Percentiles rank a stretch among this genome's conserved stretches.
These are phyloP conservation scores for Fusarium napiforme DNA, from an alignment of 2,329 filamentous ascomycete genomes.

Conservation along the genomic window DNA sequence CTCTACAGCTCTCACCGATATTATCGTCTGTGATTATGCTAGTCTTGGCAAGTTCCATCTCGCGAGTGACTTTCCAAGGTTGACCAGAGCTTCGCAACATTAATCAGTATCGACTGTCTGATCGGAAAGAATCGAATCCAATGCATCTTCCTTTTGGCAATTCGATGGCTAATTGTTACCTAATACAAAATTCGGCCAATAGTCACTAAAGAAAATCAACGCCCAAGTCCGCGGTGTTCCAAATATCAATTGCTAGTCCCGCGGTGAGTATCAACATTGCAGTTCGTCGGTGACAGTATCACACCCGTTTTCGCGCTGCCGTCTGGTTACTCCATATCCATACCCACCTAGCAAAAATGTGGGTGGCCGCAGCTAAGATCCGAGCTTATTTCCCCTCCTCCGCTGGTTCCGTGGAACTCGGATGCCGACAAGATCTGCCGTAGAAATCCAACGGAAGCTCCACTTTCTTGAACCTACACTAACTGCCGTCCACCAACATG, in stretches of 20 bases:
- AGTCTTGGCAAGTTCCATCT: slow-evolving; percentile 38
- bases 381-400: not conserved
- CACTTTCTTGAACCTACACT: not conserved
- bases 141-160: not conserved
- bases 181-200: not conserved
- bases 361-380: not conserved
- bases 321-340: not conserved
- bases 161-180: not conserved
- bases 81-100: not conserved
- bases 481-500: not conserved
- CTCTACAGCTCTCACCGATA: not conserved
- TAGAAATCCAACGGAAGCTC: not conserved
- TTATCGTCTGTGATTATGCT: not conserved
- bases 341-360: not conserved
- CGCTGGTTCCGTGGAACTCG: slow-evolving; percentile 1
- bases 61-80: slow-evolving; percentile 1
- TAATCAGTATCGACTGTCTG: not conserved
- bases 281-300: not conserved
- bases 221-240: accelerated
- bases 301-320: not conserved
- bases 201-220: not conserved
- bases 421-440: slow-evolving; percentile 17
- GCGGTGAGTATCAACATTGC: not conserved
- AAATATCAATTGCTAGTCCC: not conserved
- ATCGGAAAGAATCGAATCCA: not conserved